These are phyloP conservation scores for Stentor coeruleus DNA, from an alignment of 73 alveolate genomes.

Conservation along the genomic window DNA sequence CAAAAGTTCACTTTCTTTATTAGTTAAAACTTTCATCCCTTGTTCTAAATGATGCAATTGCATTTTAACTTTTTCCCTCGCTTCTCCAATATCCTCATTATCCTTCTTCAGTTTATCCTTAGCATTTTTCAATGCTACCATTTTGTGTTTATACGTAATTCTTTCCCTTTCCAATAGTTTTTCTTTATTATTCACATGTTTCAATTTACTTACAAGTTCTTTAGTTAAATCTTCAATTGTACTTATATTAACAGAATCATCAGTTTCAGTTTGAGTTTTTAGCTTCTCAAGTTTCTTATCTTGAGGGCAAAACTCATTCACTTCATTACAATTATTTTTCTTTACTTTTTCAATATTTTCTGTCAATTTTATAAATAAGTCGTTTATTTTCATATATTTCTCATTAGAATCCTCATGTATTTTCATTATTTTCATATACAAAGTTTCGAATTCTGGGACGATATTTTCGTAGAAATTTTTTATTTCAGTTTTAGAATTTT, in stretches of 20 bases:
- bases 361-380: slow-evolving; percentile 21
- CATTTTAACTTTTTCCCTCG: background rate
- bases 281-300: too few relatives aligned
- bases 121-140: slow-evolving; percentile 59
- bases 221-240: background rate
- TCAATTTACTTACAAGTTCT: slow-evolving; percentile 17
- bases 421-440: slow-evolving; percentile 5
- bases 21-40: too few relatives aligned
- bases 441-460: slow-evolving; percentile 37
- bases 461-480: slow-evolving; percentile 38
- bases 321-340: too few relatives aligned
- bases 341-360: background rate
- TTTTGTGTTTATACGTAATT: slow-evolving; percentile 90
- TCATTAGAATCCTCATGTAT: background rate
- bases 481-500: slow-evolving; percentile 42
- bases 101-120: background rate
- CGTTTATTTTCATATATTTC: slow-evolving; percentile 27
- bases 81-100: background rate
- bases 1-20: too few relatives aligned
- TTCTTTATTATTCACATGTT: slow-evolving; percentile 22
- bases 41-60: too few relatives aligned
- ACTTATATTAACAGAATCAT: too few relatives aligned
- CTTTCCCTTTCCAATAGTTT: slow-evolving; percentile 59
- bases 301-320: too few relatives aligned
- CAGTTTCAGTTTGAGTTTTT: too few relatives aligned